Evolutionary conservation across 2,329 filamentous ascomycete genomes (phyloP), one percentile per base, ranked within the genome.

Genomic region (Ophiocordyceps sinensis): DNA sequence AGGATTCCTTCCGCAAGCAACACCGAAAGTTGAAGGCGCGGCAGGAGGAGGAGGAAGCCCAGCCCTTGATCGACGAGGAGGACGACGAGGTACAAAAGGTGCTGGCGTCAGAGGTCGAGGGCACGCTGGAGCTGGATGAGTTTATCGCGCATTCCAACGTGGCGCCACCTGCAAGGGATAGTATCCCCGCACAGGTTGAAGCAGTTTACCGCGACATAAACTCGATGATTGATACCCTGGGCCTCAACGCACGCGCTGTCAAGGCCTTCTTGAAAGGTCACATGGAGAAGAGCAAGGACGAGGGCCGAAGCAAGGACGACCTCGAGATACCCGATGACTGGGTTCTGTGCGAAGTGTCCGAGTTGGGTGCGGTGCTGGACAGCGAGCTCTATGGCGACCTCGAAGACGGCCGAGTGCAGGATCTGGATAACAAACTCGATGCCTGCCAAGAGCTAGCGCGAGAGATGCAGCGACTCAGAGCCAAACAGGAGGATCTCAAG

Each of bases 211-310:
- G 82, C 36, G 85, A 89, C 52, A 84, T 89, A 56, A 89, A 91
- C 58, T 84, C 84, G 12, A 98, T 96, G 91, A 79, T 98, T 36
- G 86, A 95, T 52, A 89, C 85, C 0, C 66, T 96, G 34, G 89
- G 89, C 10, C 72, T 95, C 39, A 96, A 96, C 55, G 77, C 68
- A 11, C 68, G 74, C 14, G 77, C 84, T 6, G 74, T 89, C 31
- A 67, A 70, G 38, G 66, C 67, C 11, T 82, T 80, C 47, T 68
- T 88, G 36, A 69, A 74, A 42, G 85, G 81, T 8, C 83, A 93
- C 49, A 68, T 67, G 11, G 65, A 77, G 39, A 61, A 67, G 35
- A 60, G 66, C 39, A 66, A 71, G 40, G 64, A 75, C 30, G 62
- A 64, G 10, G 71, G 68, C 19, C 71, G 82, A 28, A 71, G 66